Base-by-base conservation (phyloP, 2,329 filamentous ascomycete genomes). In the Phaeosphaeriaceae sp. region DNA sequence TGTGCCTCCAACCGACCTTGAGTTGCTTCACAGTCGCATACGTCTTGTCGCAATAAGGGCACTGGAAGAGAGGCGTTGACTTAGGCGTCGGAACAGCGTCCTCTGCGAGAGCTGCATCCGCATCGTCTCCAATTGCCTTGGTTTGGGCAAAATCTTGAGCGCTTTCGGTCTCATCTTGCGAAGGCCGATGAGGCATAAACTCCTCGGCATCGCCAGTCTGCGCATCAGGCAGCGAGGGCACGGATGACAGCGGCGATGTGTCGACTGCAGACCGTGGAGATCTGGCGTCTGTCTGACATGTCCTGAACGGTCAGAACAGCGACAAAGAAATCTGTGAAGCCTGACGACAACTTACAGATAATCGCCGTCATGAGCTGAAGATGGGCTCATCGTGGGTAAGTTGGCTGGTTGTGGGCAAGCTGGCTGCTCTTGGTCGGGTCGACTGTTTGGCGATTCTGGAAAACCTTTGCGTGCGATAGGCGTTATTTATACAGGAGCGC, bases 11-110 rank as follows among this genome's bases (percentile, higher is more conserved):
- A 19, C n/a, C 4, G 21, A 63, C 61, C 21, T 53, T 47, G 11
- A 54, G 44, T 7, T 19, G 6, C 2, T 1, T 6, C 25, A 45
- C 22, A 6, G 21, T 40, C 1, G 15, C 21, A 40, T 58, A 61
- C 20, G 41, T 31, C 21, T 55, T 63, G 21, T 48, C 41, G 20
- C 60, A 63, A 20, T 53, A 20, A 1, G 44, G 44, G n/a, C 51
- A 53, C 31, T 7, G 31, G 31, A 13, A 36, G 3, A 11, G 11
- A 5, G 7, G 31, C 7, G 31, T 7, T 3, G 9, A 36, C 7
- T 36, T 11, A 3, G 31, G 3, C 3, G 31, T 15, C 3, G 6
- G 3, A 3, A 15, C 3, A 15, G 17, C 22, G n/a, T 24, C 4
- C 7, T 11, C 45, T n/a, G 45, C 42, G 19, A 17, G 19, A 11